Base-by-base conservation (phyloP, 192 early-diverging fungal genomes). In the Mortierella claussenii region DNA sequence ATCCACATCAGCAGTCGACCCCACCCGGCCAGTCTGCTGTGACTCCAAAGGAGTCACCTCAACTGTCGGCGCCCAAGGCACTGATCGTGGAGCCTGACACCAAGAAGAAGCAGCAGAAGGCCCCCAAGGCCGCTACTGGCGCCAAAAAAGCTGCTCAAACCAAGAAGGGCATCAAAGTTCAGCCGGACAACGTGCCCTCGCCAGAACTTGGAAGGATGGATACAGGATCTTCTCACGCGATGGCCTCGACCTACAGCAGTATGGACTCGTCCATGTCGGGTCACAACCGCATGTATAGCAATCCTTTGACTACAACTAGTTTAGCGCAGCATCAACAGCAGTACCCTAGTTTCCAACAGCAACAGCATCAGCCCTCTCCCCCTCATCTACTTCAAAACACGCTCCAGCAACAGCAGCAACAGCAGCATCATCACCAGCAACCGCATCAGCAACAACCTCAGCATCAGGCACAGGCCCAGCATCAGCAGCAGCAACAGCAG, bases 321-420 rank as follows among this genome's bases (percentile, higher is more conserved):
- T 55, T 76, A 26, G 63, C 73, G 0, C 73, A 76, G 47, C 73
- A 76, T 47, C 73, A 76, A 20, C 73, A 76, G 45, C 73, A 76
- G 45, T 76, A 76, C 40, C 65, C 73, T 32, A 67, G 64, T 34
- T 76, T 76, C 46, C 73, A 76, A 45, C 67, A 66, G 34, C 60
- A 63, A 42, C 66, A 71, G 20, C 71, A 74, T 37, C 69, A 75
- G 45, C 71, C 55, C 7, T 60, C 62, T 17, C 63, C 62, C 2
- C 63, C 71, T 30, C 69, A 74, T 44, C 24, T 74, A 10, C 44
- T 66, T 28, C 68, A 58, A 40, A 42, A 55, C 55, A 30, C 36
- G 26, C 55, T 67, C 24, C 79, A 80, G 18, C 63, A 66, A 15
- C 60, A 68, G 12, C 66, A 59, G 21, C 67, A 69, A 23, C 63